Evolutionary conservation across 2,329 filamentous ascomycete genomes (phyloP), one percentile per base, ranked within the genome.

Genomic region (Cyphellophora attinorum): DNA sequence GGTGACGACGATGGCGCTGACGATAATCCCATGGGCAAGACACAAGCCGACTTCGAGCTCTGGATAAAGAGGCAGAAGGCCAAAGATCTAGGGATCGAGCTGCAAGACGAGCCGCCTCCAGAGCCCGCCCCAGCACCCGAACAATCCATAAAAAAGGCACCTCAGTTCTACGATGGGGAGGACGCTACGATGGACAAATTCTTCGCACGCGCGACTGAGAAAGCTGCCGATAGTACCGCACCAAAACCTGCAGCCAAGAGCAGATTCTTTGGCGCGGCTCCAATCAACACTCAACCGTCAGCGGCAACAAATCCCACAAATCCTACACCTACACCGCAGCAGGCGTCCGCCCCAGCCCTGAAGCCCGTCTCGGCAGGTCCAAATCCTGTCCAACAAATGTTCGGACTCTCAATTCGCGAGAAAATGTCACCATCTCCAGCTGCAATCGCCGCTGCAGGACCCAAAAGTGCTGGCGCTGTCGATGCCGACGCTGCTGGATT

Each of bases 41-140:
- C 86, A 1, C 80, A 85, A 51, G 86, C 93, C 52, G 88, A 95
- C 47, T 93, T 95, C 57, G 81, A 93, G 61, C 84, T 84, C 47
- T 95, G 89, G 77, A 94, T 94, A 70, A 85, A 93, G 49, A 73
- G 72, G 44, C 93, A 93, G 85, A 89, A 83, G 58, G 78, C 77
- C 25, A 74, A 42, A 74, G 36, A 43, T 21, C 18, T 35, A 14
- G 29, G 45, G 68, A 23, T 35, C 35, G 8, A 21, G 37, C 31
- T 30, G 45, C 49, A 17, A 43, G 45, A 8, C 21, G n/a, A 25
- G 28, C 36, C 51, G 23, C 47, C 60, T 31, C 43, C 17, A 12
- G 36, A 29, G 17, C 27, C 37, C 6, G 23, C 38, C 11, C n/a
- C 56, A 6, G 58, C 58, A 32, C 60, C 68, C 38, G 42, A 49